A percentile compares a stretch with the other conserved stretches of the same genome.
Conservation (phyloP, 164 flowering plant species). For the Pachysandra terminalis region DNA sequence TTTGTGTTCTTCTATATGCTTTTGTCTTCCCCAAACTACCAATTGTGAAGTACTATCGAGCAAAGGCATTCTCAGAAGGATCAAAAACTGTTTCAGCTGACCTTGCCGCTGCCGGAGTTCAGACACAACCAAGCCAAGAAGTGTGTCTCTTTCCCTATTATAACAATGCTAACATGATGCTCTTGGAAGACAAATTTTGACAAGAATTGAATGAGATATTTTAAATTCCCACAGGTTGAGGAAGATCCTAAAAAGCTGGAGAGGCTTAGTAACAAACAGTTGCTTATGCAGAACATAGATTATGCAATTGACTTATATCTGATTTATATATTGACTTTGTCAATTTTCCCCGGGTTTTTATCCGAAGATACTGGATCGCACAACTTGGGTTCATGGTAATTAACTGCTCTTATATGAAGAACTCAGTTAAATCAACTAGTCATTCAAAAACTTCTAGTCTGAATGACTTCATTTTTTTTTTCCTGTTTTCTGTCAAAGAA, state of each 20-base stretch:
- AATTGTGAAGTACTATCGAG: conserved; percentile 34
- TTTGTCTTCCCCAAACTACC: conserved; percentile 32
- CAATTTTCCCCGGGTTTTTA: conserved; percentile 54
- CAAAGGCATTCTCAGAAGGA: conserved; percentile 43
- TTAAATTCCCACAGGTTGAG: conserved; percentile 24
- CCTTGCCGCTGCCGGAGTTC: conserved; percentile 38
- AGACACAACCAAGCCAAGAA: conserved; percentile 11
- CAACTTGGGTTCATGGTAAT: conserved; percentile 34
- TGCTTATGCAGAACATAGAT: conserved; percentile 36
- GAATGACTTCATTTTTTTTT: not conserved
- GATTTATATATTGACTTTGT: conserved; percentile 37
- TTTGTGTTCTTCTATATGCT: conserved; percentile 39
- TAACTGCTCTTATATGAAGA: not conserved
- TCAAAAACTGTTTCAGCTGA: conserved; percentile 42
- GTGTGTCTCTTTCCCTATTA: conserved; percentile 4
- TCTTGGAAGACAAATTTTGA: not conserved
- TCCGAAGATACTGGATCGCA: conserved; percentile 45
- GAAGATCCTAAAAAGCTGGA: conserved; percentile 23
- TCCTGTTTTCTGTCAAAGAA: not conserved
- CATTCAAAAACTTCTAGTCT: not conserved
- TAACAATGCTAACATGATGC: not conserved
- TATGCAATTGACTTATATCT: conserved; percentile 33
- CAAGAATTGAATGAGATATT: conserved; percentile 2
- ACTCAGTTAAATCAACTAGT: not conserved
- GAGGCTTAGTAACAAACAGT: conserved; percentile 28